Evolutionary conservation across 2,329 filamentous ascomycete genomes (phyloP).

Genomic region (Phyllosticta citrichinensis): DNA sequence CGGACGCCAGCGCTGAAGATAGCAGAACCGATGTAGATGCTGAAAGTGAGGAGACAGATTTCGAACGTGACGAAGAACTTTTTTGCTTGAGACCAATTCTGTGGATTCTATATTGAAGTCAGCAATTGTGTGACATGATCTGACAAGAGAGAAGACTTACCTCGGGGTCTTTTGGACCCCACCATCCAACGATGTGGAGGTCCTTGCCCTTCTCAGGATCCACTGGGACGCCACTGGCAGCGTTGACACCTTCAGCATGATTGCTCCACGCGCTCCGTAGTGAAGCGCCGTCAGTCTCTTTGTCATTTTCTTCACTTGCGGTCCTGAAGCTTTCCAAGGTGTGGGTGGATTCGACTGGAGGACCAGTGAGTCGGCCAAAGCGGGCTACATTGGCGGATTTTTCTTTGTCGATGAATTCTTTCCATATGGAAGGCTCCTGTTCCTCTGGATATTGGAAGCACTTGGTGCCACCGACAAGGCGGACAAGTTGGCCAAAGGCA

Average conservation of each 20-base stretch:
- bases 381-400: conserved; percentile 37
- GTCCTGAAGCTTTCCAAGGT: neutral
- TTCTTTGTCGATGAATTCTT: conserved; percentile 38
- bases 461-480: conserved; percentile 29
- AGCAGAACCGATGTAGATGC: conserved; percentile 37
- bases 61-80: conserved; percentile 37
- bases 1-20: conserved; percentile 35
- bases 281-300: conserved; percentile 8
- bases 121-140: neutral
- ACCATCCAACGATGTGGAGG: conserved; percentile 42
- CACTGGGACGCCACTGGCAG: conserved; percentile 15
- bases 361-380: conserved; percentile 30
- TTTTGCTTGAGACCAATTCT: conserved; percentile 36
- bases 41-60: conserved; percentile 39
- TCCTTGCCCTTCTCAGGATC: conserved; percentile 46
- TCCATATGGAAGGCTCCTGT: conserved; percentile 38
- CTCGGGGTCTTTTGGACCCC: conserved; percentile 36
- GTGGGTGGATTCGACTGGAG: conserved; percentile 24
- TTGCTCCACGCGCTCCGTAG: conserved; percentile 14
- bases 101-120: conserved; percentile 28
- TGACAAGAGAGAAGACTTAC: conserved; percentile 12
- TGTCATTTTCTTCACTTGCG: conserved; percentile 7
- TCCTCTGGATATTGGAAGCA: conserved; percentile 38
- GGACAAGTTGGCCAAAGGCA: conserved; percentile 30
- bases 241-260: neutral